Evolutionary conservation across 2,329 filamentous ascomycete species (phyloP), one percentile per base, ranked within the genome.

Genomic region (Cladosporium sp.): DNA sequence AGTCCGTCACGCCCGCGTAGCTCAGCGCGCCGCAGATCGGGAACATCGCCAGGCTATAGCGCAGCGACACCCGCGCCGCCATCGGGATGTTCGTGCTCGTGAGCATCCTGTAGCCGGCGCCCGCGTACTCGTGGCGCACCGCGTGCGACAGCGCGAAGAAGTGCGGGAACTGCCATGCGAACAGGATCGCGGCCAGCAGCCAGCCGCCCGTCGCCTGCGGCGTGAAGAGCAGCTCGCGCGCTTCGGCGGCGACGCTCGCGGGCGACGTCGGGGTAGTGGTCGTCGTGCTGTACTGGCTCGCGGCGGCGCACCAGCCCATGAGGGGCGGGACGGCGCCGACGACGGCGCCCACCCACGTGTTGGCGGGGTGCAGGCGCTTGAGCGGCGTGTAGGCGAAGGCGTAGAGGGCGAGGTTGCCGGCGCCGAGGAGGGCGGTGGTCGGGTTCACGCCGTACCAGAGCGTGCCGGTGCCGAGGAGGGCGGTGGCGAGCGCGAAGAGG

Each of bases 241-340:
- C 56, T 51, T 70, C 68, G 8, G 58, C 60, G 52, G 51, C 56
- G 34, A 68, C 54, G 4, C 56, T 61, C 31, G 49, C 53, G 7
- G 53, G 52, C 28, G 54, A 46, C 3, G 49, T 46, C 16, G 54
- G 41, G 4, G 58, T 56, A 1, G 60, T 56, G 34, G 61, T 59
- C 16, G 60, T 62, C 31, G 72, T 71, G 8, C 90, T 90, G 42
- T 85, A 86, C 69, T 96, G 89, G 48, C 90, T 91, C 0, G 90
- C 91, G 0, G 93, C 93, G 0, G 93, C 93, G 13, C 90, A 88
- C 93, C 93, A 98, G 59, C 93, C 93, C 93, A 98, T 98, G 32
- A 98, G 73, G 0, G 93, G 93, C 0, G 93, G 92, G 53, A 98
- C 95, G 1, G 86, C 91, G 56, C 93, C 93, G 0, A 98, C 89